These are phyloP conservation scores for Neurospora terricola DNA, from an alignment of 495 filamentous ascomycete genomes.

Conservation along the genomic window DNA sequence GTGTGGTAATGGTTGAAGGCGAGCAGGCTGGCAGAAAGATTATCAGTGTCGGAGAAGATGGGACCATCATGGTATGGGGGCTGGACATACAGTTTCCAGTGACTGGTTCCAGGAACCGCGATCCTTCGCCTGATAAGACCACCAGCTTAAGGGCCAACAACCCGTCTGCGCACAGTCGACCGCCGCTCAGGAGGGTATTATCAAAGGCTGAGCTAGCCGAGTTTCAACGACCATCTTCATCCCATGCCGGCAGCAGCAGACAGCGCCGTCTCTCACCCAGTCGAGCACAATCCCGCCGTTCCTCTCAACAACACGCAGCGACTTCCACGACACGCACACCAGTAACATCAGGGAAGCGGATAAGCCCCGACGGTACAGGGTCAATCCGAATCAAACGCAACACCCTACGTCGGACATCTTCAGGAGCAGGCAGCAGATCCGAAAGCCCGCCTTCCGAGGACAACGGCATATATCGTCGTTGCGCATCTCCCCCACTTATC, in stretches of 20 bases:
- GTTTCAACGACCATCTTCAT: slow-evolving; percentile 56
- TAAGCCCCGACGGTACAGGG: neutral
- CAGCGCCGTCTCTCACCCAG: slow-evolving; percentile 50
- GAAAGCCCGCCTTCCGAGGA: slow-evolving; percentile 38
- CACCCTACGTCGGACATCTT: slow-evolving; percentile 29
- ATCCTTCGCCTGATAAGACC: slow-evolving; percentile 44
- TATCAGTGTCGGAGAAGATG: slow-evolving; percentile 71
- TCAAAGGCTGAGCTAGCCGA: slow-evolving; percentile 70
- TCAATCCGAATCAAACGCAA: slow-evolving; percentile 23
- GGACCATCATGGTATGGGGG: slow-evolving; percentile 79
- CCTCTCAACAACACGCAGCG: slow-evolving; percentile 24
- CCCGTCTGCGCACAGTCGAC: slow-evolving; percentile 24
- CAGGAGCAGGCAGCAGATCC: slow-evolving; percentile 24
- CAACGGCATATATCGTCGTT: slow-evolving; percentile 51
- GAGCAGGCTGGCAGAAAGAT: slow-evolving; percentile 43
- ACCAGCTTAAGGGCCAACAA: slow-evolving; percentile 31
- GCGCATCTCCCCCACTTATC: slow-evolving; percentile 39
- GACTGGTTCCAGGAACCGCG: slow-evolving; percentile 24
- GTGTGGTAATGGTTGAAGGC: slow-evolving; percentile 60
- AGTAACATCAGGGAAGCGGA: neutral
- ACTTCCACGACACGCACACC: slow-evolving; percentile 16
- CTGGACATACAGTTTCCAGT: slow-evolving; percentile 37
- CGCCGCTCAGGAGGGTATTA: slow-evolving; percentile 62
- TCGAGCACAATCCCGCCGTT: slow-evolving; percentile 26
- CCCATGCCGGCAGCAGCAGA: slow-evolving; percentile 45